phyloP scores from a whole-genome alignment of 768 basidiomycete species.

The Lactarius indigo region DNA sequence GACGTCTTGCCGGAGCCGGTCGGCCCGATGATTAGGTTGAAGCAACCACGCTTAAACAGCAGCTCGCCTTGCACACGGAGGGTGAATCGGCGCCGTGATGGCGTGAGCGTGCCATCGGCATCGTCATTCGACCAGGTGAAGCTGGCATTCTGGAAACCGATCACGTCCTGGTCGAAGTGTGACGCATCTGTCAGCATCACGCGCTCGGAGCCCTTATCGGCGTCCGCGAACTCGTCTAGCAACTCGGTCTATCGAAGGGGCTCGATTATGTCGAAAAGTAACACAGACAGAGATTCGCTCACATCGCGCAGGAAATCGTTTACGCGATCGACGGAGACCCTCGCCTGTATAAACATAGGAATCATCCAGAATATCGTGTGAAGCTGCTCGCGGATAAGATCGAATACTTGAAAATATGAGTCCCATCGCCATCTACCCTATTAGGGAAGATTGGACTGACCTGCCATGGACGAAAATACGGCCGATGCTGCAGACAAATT shows the following conservation, averaged over 20 bases:
- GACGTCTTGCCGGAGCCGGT: conserved; percentile 62
- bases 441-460: conserved; percentile 1
- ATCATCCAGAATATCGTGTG: conserved; percentile 29
- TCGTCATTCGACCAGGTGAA: conserved; percentile 51
- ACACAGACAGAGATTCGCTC: not conserved
- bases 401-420: conserved; percentile 34
- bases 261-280: not conserved
- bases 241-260: conserved; percentile 31
- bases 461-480: conserved; percentile 33
- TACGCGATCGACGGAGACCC: conserved; percentile 40
- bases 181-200: conserved; percentile 24
- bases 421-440: not conserved
- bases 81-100: conserved; percentile 45
- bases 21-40: conserved; percentile 59
- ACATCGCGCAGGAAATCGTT: conserved; percentile 38
- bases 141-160: conserved; percentile 52
- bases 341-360: conserved; percentile 31
- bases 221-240: conserved; percentile 30
- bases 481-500: conserved; percentile 24
- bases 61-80: conserved; percentile 53
- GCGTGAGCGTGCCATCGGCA: conserved; percentile 36
- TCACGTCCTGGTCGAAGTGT: conserved; percentile 26
- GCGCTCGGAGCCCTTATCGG: conserved; percentile 16
- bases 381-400: conserved; percentile 37
- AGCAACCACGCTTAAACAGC: conserved; percentile 47